These are phyloP conservation scores for Saccharomycopsis guyanensis DNA, from an alignment of 805 yeast species.

Conservation along the genomic window DNA sequence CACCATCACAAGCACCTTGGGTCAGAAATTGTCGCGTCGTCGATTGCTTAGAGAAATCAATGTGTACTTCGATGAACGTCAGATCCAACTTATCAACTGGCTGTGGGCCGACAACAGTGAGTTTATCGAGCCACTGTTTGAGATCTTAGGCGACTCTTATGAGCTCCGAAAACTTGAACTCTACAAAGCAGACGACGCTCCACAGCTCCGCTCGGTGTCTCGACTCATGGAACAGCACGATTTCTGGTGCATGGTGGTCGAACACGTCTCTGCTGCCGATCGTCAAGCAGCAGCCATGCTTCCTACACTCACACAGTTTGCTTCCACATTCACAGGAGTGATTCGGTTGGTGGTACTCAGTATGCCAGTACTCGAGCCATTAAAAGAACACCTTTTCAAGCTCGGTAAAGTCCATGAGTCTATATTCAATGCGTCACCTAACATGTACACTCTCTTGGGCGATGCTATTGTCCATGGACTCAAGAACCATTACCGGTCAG, in stretches of 20 bases:
- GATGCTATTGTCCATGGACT: not conserved
- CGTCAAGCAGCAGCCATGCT: not conserved
- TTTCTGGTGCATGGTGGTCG: not conserved
- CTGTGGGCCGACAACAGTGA: conserved; percentile 1
- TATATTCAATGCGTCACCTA: not conserved
- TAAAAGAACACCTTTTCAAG: conserved; percentile 3
- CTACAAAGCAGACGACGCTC: too few species aligned
- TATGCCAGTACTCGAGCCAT: not conserved
- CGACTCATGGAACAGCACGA: not conserved
- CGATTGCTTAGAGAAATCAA: not conserved
- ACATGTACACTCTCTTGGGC: conserved; percentile 1
- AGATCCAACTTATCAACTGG: not conserved
- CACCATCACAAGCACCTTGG: too few species aligned
- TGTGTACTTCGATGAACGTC: not conserved
- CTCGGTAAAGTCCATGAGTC: conserved; percentile 4
- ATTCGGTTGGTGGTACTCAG: not conserved
- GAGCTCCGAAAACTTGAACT: too few species aligned
- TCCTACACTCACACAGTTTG: conserved; percentile 1
- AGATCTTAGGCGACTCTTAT: too few species aligned
- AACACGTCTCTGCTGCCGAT: conserved; percentile 1
- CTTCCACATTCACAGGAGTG: conserved; percentile 1
- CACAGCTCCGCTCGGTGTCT: not conserved
- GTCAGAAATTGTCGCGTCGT: too few species aligned
- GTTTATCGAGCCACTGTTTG: not conserved
- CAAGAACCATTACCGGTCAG: not conserved